These are phyloP conservation scores for Elsinoe batatas DNA, from an alignment of 2,329 filamentous ascomycete species.

Conservation along the genomic window DNA sequence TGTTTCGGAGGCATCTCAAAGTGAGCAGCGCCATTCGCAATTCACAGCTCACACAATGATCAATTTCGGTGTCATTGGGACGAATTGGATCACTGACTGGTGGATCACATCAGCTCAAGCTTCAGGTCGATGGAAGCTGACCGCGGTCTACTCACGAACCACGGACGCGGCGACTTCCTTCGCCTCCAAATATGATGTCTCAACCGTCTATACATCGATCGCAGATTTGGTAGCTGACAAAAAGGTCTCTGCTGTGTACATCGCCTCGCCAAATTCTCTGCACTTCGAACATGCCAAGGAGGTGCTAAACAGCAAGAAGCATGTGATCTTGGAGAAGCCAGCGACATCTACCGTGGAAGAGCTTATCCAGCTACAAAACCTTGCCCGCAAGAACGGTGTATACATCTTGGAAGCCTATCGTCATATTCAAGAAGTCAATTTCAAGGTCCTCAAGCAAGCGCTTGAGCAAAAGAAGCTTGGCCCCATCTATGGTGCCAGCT, in stretches of 20 bases:
- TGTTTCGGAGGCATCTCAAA: background rate
- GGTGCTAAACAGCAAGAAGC: constrained; percentile 35
- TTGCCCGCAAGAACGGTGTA: constrained; percentile 32
- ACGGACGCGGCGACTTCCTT: constrained; percentile 35
- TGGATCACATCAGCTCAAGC: constrained; percentile 36
- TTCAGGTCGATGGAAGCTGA: constrained; percentile 35
- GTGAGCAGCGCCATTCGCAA: background rate
- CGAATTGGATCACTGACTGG: constrained; percentile 41
- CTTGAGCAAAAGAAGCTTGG: constrained; percentile 32
- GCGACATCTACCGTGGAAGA: constrained; percentile 35
- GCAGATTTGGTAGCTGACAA: constrained; percentile 30
- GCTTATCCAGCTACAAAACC: constrained; percentile 34
- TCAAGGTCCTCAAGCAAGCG: constrained; percentile 33
- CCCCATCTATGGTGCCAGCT: constrained; percentile 34
- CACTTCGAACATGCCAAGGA: constrained; percentile 38
- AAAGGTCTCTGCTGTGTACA: constrained; percentile 36
- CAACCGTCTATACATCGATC: constrained; percentile 32
- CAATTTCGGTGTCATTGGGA: constrained; percentile 39
- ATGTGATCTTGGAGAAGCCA: constrained; percentile 44
- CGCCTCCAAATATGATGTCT: constrained; percentile 31
- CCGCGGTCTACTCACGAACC: constrained; percentile 39
- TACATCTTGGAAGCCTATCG: constrained; percentile 41
- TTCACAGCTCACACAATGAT: constrained; percentile 21
- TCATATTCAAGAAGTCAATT: constrained; percentile 42
- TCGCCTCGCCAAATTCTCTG: constrained; percentile 40